phyloP scores from a whole-genome alignment of 2,329 filamentous ascomycete genomes.

The Penicillium vulpinum region DNA sequence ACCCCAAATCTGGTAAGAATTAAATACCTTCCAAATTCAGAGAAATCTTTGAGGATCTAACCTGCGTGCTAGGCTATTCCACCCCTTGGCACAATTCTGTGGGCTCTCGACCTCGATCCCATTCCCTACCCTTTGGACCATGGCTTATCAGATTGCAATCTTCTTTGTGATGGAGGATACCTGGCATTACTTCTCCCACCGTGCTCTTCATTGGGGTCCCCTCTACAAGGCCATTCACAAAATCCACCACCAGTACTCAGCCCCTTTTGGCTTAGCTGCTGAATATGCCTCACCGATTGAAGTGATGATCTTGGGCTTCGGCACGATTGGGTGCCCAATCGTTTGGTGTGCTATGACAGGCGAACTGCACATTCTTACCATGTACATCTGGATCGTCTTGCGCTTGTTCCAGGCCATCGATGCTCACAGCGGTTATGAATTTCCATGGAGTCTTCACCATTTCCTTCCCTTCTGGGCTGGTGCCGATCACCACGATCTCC shows the following conservation, averaged over 20 bases:
- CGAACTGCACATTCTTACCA: slow-evolving; percentile 91
- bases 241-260: slow-evolving; percentile 98
- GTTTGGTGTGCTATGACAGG: slow-evolving; percentile 79
- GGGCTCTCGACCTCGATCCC: slow-evolving; percentile 86
- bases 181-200: slow-evolving; percentile 98
- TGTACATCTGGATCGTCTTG: slow-evolving; percentile 94
- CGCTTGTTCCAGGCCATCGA: slow-evolving; percentile 98
- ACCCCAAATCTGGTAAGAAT: slow-evolving; percentile 81
- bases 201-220: slow-evolving; percentile 87
- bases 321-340: slow-evolving; percentile 79
- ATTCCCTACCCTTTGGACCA: slow-evolving; percentile 81
- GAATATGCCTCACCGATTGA: slow-evolving; percentile 98
- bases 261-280: slow-evolving; percentile 91
- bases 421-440: slow-evolving; percentile 96
- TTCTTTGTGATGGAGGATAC: slow-evolving; percentile 96
- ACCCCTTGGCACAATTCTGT: slow-evolving; percentile 90
- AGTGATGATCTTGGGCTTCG: slow-evolving; percentile 89
- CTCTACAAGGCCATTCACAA: slow-evolving; percentile 98
- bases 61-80: slow-evolving; percentile 67
- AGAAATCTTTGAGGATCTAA: background rate
- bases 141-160: slow-evolving; percentile 85
- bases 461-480: slow-evolving; percentile 98
- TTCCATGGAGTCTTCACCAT: slow-evolving; percentile 94
- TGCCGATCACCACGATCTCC: slow-evolving; percentile 91
- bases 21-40: background rate